Evolutionary conservation across 73 alveolate genomes (phyloP), one percentile per base, ranked within the genome.

Genomic region (Paramecium caudatum): DNA sequence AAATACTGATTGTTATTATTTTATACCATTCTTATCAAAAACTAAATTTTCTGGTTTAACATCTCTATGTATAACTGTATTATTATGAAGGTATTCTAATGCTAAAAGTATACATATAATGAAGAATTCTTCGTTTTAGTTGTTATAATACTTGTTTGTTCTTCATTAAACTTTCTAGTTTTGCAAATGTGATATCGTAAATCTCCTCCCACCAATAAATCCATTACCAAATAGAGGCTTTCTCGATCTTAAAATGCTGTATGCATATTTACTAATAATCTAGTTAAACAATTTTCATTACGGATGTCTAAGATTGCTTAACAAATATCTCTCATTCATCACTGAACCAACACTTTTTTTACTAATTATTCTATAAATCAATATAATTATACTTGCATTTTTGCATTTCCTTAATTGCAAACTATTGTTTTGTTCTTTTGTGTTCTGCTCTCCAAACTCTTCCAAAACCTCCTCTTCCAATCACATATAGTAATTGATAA

Each of bases 31-130:
- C 65, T 68, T 87, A 91, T 97, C 99, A 69, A 94, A 94, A 19
- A 97, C 96, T 41, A 97, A 90, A 90, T 97, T 97, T 91, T 97
- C 99, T 23, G 99, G 99, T 90, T 97, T 97, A 33, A 97, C 93
- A 82, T 97, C 99, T 91, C 99, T 90, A 90, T 97, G 99, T 13
- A 97, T 95, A 21, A 97, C 95, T 39, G 94, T 91, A 47, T 97
- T 95, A 34, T 69, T 90, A 90, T 97, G 99, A 91, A 97, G 91
- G 78, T 97, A 96, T 47, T 97, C 99, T 27, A 95, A 91, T 1
- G 97, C 97, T 15, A 91, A 19, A n/a, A 95, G 80, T 0, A 95
- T 27, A 33, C 97, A 93, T 1, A 96, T 96, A 33, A 96, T 48
- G 15, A 97, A 91, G 82, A 96, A 95, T 81, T 92, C 93, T 86